Base-by-base conservation (phyloP, 2,329 filamentous ascomycete genomes). In the Penicillium aurantiogriseum region DNA sequence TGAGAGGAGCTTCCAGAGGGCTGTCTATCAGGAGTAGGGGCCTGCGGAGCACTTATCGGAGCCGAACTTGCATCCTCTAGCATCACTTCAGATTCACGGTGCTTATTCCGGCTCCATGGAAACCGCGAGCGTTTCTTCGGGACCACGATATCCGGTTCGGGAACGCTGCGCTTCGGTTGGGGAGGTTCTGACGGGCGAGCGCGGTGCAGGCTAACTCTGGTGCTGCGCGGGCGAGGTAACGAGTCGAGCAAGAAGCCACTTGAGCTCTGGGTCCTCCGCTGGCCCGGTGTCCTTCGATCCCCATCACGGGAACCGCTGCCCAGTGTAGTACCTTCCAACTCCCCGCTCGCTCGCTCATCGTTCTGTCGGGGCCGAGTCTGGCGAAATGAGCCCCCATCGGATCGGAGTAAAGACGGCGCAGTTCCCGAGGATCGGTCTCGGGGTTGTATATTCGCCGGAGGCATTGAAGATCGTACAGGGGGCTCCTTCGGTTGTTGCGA, bases 231-330 rank as follows among this genome's bases (percentile, higher is more conserved):
- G 58, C 68, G 61, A 63, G 70, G 59, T 42, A 71, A 31, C 59
- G 63, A 74, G 63, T 81, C 79, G 38, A 83, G 69, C 42, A 84
- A 64, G 57, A 80, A 80, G 4, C 76, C 75, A 51, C 77, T 70
- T 8, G 77, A 77, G 61, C 62, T 73, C 38, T 62, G 66, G 10
- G 57, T 66, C 51, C 68, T 68, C 21, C 67, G 63, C 42, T 68
- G 69, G 15, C 54, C 58, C 38, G 64, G 51, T 49, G 59, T 62
- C 47, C 64, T 64, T 57, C 63, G 64, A 19, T 71, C 71, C 15
- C 66, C 68, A 52, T 74, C 72, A 47, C 70, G 71, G 51, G 72
- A 75, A 64, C 69, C 70, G 63, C 68, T 70, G 25, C 70, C 73
- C 40, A 74, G 62, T 43, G 72, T 73, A 60, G 67, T 75, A 38